phyloP scores from a whole-genome alignment of 257 asterid species.

The Schizonepeta tenuifolia region DNA sequence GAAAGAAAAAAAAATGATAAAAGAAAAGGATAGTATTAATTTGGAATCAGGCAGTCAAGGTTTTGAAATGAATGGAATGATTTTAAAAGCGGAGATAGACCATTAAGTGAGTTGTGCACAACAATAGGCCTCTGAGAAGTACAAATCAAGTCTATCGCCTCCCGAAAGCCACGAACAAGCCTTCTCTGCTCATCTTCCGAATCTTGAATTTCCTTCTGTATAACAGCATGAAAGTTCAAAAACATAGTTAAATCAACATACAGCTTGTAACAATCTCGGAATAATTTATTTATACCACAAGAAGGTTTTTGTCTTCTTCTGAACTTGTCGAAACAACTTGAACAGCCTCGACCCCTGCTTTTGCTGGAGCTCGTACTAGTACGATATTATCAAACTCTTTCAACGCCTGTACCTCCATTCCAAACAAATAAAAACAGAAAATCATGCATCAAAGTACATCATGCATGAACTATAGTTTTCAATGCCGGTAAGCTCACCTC shows the following conservation, averaged over 20 bases:
- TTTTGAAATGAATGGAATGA: slow-evolving; percentile 26
- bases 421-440: slow-evolving; percentile 33
- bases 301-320: slow-evolving; percentile 67
- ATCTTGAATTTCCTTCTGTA: slow-evolving; percentile 70
- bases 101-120: slow-evolving; percentile 82
- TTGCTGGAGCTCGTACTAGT: slow-evolving; percentile 58
- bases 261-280: slow-evolving; percentile 17
- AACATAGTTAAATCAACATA: slow-evolving; percentile 27
- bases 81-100: slow-evolving; percentile 49
- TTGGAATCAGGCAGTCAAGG: slow-evolving; percentile 18
- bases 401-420: slow-evolving; percentile 57
- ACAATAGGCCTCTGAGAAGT: slow-evolving; percentile 77
- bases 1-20: slow-evolving; percentile 36
- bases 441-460: slow-evolving; percentile 17
- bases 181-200: slow-evolving; percentile 61
- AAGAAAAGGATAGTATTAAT: slow-evolving; percentile 18
- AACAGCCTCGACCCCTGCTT: slow-evolving; percentile 66
- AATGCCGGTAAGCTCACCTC: slow-evolving; percentile 53
- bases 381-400: slow-evolving; percentile 61
- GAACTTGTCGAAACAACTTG: slow-evolving; percentile 76
- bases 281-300: slow-evolving; percentile 57
- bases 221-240: slow-evolving; percentile 26
- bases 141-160: slow-evolving; percentile 87
- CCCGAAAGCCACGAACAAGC: slow-evolving; percentile 75
- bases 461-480: slow-evolving; percentile 7